Conservation (phyloP, 2,329 filamentous ascomycete genomes). For the Pestalotiopsis sp. region DNA sequence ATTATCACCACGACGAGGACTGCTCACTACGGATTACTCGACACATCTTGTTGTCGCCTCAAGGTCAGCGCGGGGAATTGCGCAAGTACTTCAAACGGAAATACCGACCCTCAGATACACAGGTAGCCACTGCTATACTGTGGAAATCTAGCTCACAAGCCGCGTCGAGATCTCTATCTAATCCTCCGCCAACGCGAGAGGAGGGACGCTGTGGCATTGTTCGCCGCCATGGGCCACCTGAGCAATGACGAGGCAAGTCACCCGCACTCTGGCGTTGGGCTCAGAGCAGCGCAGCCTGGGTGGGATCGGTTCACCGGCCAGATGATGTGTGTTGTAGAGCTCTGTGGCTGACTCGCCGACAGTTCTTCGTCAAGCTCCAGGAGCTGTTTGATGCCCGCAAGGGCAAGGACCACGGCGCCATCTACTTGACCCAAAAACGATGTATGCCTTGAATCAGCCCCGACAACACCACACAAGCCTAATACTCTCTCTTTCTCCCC, state of each 20-base stretch:
- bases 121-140: too few relatives aligned
- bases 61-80: too few relatives aligned
- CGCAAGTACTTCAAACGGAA: too few relatives aligned
- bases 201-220: neutral
- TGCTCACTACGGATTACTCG: too few relatives aligned
- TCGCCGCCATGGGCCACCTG: constrained; percentile 46
- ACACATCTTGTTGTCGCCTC: too few relatives aligned
- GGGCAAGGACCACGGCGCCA: constrained; percentile 70
- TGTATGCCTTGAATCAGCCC: constrained; percentile 44
- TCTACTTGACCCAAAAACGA: constrained; percentile 78
- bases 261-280: neutral
- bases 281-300: too few relatives aligned
- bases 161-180: too few relatives aligned
- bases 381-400: constrained; percentile 70
- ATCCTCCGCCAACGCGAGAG: too few relatives aligned
- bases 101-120: too few relatives aligned
- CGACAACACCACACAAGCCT: neutral
- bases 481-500: neutral
- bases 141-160: too few relatives aligned
- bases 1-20: too few relatives aligned
- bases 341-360: constrained; percentile 4
- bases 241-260: constrained; percentile 61
- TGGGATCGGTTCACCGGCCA: too few relatives aligned
- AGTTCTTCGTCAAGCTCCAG: constrained; percentile 75
- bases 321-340: neutral